Evolutionary conservation across 805 yeast genomes (phyloP).

Genomic region (Sugiyamaella qingdaonensis): DNA sequence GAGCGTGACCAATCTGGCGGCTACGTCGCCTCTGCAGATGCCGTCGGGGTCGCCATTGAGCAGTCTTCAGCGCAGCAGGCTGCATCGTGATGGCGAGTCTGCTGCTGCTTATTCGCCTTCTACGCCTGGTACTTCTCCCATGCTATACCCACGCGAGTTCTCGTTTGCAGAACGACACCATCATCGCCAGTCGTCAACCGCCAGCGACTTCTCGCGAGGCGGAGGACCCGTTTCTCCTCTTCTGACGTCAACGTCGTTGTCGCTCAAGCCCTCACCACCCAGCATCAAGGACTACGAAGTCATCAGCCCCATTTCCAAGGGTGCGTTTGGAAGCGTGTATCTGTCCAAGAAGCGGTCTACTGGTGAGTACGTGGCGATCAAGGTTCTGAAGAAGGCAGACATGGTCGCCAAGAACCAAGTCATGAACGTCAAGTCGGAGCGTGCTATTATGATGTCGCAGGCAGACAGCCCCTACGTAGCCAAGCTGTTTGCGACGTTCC

Average conservation of each 20-base stretch:
- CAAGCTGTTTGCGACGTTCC: conserved; percentile 80
- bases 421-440: conserved; percentile 86
- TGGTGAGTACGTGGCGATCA: conserved; percentile 94
- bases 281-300: conserved; percentile 86
- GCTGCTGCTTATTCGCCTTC: conserved; percentile 41
- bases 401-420: conserved; percentile 98
- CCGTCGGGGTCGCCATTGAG: conserved; percentile 20
- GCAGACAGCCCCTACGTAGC: conserved; percentile 92
- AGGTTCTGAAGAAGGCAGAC: conserved; percentile 84
- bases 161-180: conserved; percentile 15
- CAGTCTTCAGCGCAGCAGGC: conserved; percentile 13
- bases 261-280: conserved; percentile 57
- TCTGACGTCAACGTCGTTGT: conserved; percentile 44
- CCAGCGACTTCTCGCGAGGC: conserved; percentile 40
- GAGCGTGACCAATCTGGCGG: conserved; percentile 15
- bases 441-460: conserved; percentile 98
- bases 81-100: conserved; percentile 1
- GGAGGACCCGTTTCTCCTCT: conserved; percentile 80
- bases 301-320: conserved; percentile 88
- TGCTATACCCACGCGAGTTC: conserved; percentile 46
- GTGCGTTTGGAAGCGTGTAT: conserved; percentile 96
- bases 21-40: conserved; percentile 7
- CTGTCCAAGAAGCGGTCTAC: conserved; percentile 77
- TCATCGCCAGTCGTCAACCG: conserved; percentile 29
- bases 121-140: conserved; percentile 61